Percentiles rank a stretch among this genome's conserved stretches.
Conservation (phyloP, 257 asterid genomes). For the Capsicum rhomboideum region DNA sequence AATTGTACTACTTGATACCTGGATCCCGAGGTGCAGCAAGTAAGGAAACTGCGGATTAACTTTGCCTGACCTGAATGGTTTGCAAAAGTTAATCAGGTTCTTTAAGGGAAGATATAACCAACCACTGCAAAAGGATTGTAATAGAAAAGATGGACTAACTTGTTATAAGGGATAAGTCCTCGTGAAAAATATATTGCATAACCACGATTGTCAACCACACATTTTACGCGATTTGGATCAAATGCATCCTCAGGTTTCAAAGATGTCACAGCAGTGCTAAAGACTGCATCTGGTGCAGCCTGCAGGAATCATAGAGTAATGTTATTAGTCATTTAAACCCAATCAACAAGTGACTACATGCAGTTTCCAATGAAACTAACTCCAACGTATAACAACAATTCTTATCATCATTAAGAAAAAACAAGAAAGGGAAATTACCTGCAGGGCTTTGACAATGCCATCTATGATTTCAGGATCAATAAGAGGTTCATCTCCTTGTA, state of each 20-base stretch:
- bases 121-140: background rate
- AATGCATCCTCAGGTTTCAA: conserved; percentile 80
- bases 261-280: conserved; percentile 85
- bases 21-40: conserved; percentile 89
- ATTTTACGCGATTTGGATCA: conserved; percentile 88
- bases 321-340: background rate
- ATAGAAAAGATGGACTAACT: conserved; percentile 32
- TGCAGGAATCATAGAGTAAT: conserved; percentile 20
- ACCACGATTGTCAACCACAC: conserved; percentile 72
- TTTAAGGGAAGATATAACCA: background rate
- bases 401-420: background rate
- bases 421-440: conserved; percentile 27
- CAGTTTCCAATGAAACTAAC: background rate
- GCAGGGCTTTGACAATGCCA: conserved; percentile 77
- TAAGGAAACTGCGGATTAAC: conserved; percentile 75
- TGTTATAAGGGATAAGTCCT: conserved; percentile 83
- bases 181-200: conserved; percentile 86
- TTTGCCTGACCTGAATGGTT: conserved; percentile 51
- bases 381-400: background rate
- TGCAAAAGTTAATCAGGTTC: background rate
- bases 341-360: background rate
- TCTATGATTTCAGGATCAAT: conserved; percentile 89
- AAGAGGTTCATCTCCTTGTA: conserved; percentile 97
- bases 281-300: conserved; percentile 95
- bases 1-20: conserved; percentile 31